phyloP scores from a whole-genome alignment of 1,284 basidiomycete species.

The Filobasidium uniguttulatum region DNA sequence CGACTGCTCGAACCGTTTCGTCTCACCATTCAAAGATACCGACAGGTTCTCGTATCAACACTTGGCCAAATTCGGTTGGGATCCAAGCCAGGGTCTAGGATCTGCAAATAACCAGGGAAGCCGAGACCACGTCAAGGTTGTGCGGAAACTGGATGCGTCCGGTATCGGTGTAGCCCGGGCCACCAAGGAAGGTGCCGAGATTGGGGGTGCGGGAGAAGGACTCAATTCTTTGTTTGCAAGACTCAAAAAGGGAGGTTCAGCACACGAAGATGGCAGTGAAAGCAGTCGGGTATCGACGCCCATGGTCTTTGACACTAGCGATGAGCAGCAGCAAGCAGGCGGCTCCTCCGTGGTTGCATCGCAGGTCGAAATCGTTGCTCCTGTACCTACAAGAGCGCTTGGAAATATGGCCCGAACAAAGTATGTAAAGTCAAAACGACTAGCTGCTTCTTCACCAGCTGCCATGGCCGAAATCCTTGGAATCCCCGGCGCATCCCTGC shows the following conservation, averaged over 20 bases:
- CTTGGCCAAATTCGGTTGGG: slow-evolving; percentile 36
- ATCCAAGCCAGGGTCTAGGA: slow-evolving; percentile 30
- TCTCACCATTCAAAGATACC: slow-evolving; percentile 20
- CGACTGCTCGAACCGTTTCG: not conserved
- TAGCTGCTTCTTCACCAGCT: slow-evolving; percentile 32
- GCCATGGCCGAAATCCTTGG: slow-evolving; percentile 37
- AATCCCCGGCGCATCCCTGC: slow-evolving; percentile 28
- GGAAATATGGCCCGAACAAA: slow-evolving; percentile 25
- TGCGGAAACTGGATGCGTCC: slow-evolving; percentile 32
- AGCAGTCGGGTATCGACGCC: slow-evolving; percentile 16
- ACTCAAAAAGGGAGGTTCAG: slow-evolving; percentile 21
- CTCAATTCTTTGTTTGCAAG: slow-evolving; percentile 33
- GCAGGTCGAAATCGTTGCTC: slow-evolving; percentile 15
- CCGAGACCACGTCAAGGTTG: slow-evolving; percentile 36
- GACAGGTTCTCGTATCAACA: slow-evolving; percentile 37
- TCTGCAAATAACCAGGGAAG: slow-evolving; percentile 25
- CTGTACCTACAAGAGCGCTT: slow-evolving; percentile 24
- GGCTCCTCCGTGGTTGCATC: slow-evolving; percentile 5
- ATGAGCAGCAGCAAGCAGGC: slow-evolving; percentile 1
- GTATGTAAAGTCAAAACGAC: slow-evolving; percentile 30
- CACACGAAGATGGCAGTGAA: slow-evolving; percentile 4
- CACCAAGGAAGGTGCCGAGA: slow-evolving; percentile 32
- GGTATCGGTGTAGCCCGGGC: slow-evolving; percentile 37
- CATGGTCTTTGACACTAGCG: slow-evolving; percentile 16
- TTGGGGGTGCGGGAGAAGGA: slow-evolving; percentile 32